A percentile compares a stretch with the other conserved stretches of the same genome.
These are phyloP conservation scores for Aquilaria yunnanensis DNA, from an alignment of 345 rosid species.

Conservation along the genomic window DNA sequence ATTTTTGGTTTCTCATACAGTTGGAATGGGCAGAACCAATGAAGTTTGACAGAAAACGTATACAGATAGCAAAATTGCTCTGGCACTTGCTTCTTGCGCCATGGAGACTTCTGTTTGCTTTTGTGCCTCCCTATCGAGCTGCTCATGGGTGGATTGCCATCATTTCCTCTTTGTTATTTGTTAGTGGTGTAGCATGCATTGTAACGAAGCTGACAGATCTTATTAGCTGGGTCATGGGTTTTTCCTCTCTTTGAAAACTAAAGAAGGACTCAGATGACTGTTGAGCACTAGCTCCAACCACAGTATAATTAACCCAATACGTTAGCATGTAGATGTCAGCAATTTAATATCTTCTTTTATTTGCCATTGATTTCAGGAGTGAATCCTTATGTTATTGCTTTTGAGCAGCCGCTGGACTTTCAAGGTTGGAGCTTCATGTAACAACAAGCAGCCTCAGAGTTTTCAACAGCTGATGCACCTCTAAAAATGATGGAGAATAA, in stretches of 20 bases:
- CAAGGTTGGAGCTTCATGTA: too few relatives aligned
- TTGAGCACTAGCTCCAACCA: too few relatives aligned
- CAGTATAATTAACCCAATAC: too few relatives aligned
- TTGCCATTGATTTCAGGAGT: slow-evolving; percentile 45
- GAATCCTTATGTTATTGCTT: slow-evolving; percentile 88
- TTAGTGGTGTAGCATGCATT: slow-evolving; percentile 74
- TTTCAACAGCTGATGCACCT: too few relatives aligned
- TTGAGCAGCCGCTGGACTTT: slow-evolving; percentile 3
- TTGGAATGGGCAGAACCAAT: slow-evolving; percentile 52
- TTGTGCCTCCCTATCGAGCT: slow-evolving; percentile 84
- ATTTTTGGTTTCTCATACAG: slow-evolving; percentile 35
- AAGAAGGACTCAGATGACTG: neutral
- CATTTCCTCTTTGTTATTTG: slow-evolving; percentile 71
- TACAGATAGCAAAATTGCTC: slow-evolving; percentile 33
- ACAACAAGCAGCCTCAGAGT: too few relatives aligned
- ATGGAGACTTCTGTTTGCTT: slow-evolving; percentile 79
- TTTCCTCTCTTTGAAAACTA: neutral
- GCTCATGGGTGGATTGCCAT: slow-evolving; percentile 94
- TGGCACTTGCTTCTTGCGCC: slow-evolving; percentile 69
- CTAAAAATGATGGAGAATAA: too few relatives aligned
- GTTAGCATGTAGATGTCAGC: neutral
- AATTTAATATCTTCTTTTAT: slow-evolving; percentile 1
- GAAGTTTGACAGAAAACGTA: slow-evolving; percentile 37
- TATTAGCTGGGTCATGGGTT: slow-evolving; percentile 94
- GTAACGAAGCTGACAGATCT: slow-evolving; percentile 72